These are phyloP conservation scores for Tulasnella sp. DNA, from an alignment of 768 basidiomycete genomes.

Conservation along the genomic window DNA sequence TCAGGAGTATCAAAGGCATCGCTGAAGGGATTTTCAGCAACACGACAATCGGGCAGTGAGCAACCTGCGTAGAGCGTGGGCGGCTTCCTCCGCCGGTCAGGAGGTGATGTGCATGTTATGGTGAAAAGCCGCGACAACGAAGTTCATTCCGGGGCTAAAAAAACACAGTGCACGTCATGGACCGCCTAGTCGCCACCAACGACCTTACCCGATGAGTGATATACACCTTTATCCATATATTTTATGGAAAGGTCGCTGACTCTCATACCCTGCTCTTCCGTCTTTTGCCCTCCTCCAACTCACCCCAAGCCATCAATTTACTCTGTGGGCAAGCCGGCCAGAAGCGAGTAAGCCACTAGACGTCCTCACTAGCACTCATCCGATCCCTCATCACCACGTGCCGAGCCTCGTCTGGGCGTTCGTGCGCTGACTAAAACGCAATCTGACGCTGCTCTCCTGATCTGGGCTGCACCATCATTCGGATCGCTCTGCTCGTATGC, in stretches of 20 bases:
- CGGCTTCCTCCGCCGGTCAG: background rate
- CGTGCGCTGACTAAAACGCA: too few relatives aligned
- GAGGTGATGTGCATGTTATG: background rate
- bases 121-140: background rate
- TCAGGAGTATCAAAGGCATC: background rate
- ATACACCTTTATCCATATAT: background rate
- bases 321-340: background rate
- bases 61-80: background rate
- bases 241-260: too few relatives aligned
- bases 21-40: background rate
- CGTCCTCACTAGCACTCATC: too few relatives aligned
- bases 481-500: too few relatives aligned
- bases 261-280: background rate
- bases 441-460: too few relatives aligned
- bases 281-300: background rate
- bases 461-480: too few relatives aligned
- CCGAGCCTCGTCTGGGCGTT: too few relatives aligned
- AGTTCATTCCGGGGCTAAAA: background rate
- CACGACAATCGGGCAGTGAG: background rate
- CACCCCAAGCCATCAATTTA: background rate
- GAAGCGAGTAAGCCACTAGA: background rate
- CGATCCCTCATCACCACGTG: too few relatives aligned
- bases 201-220: background rate
- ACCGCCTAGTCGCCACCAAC: background rate
- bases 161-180: background rate